Evolutionary conservation across 176 grass and related monocot species (phyloP), one percentile per base, ranked within the genome.

Genomic region (Carex kokanica): DNA sequence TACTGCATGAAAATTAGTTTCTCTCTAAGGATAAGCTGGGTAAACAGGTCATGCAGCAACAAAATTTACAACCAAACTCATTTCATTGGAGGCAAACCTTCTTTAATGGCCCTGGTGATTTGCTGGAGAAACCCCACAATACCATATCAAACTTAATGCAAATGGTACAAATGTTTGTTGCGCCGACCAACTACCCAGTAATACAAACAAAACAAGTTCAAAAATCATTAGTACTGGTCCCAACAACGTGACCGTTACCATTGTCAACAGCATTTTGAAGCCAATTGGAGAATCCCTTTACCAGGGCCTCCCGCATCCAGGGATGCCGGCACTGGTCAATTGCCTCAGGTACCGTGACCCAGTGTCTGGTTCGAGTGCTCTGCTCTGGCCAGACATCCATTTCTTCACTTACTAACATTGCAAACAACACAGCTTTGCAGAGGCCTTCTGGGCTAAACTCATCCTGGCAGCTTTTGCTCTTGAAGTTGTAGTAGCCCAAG

Each of bases 381-480:
- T 98, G 95, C 73, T 98, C 95, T 8, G 95, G 95, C 95, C 93
- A 98, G 27, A 86, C 89, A 74, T 52, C 18, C 23, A 98, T 84
- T 80, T 98, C 95, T 84, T 95, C 92, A 53, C 86, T 94, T 63
- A 93, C 95, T 49, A 88, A 88, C 79, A 98, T 78, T 0, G 95
- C 95, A 84, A 98, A 98, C 59, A 98, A 83, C 0, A 91, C 90
- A 1, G 93, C 95, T 88, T 91, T 98, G 70, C 95, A 98, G 78
- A 91, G 88, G 54, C 95, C 93, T 59, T 98, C 91, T 0, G 95
- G 95, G 62, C 95, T 89, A 80, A 94, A 95, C 4, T 86, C 91
- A 72, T 98, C 89, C 74, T 95, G 95, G 81, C 91, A 89, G 6
- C 87, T 95, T 85, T 98, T 98, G 86, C 89, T 95, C 86, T 98